Percentiles rank a stretch among this genome's conserved stretches.
phyloP scores from a whole-genome alignment of 2,329 filamentous ascomycete genomes.

The Fusarium sublunatum region DNA sequence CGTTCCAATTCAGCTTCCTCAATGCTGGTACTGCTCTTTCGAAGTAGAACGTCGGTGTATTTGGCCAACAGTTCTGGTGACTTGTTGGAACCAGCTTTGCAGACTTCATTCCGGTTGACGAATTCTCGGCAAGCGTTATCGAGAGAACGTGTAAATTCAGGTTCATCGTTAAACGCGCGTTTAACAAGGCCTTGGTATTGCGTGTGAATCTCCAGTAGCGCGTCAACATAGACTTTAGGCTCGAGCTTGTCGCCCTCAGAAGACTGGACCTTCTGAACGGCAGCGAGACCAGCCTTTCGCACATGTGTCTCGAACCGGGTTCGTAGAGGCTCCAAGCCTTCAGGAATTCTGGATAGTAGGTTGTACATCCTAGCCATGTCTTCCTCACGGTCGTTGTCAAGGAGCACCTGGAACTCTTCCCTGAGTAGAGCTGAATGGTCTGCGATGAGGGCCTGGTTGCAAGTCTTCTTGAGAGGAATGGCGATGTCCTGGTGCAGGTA shows the following conservation, averaged over 20 bases:
- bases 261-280: conserved; percentile 89
- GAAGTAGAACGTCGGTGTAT: conserved; percentile 91
- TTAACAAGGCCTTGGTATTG: conserved; percentile 94
- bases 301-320: conserved; percentile 93
- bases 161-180: conserved; percentile 91
- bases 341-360: conserved; percentile 86
- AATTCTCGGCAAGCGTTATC: conserved; percentile 98
- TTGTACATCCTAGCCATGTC: conserved; percentile 98
- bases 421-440: conserved; percentile 87
- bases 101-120: conserved; percentile 96
- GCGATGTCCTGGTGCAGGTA: conserved; percentile 94
- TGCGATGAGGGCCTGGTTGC: conserved; percentile 88
- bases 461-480: conserved; percentile 83
- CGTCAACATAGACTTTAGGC: conserved; percentile 96
- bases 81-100: conserved; percentile 91
- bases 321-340: conserved; percentile 89
- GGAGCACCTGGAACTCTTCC: conserved; percentile 93
- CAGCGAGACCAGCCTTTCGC: conserved; percentile 85
- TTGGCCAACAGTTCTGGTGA: conserved; percentile 95
- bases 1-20: conserved; percentile 95
- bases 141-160: conserved; percentile 94
- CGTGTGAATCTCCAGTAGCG: conserved; percentile 91
- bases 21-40: conserved; percentile 91
- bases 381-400: conserved; percentile 94
- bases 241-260: conserved; percentile 90